Evolutionary conservation across 2,329 filamentous ascomycete genomes (phyloP).

Genomic region (Cryoendolithus antarcticus): DNA sequence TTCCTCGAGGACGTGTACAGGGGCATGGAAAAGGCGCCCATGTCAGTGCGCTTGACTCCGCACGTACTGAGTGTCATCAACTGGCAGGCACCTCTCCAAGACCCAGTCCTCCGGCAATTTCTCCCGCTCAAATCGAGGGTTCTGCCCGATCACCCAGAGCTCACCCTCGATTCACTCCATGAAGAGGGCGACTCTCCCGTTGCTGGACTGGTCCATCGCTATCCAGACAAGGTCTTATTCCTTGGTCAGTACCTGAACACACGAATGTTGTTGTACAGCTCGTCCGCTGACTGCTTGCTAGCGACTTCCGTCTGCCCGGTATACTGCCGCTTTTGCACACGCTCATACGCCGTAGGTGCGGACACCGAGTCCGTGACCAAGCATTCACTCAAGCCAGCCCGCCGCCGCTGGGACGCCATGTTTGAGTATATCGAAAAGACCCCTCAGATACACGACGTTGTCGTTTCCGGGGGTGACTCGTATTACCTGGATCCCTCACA

Average conservation of each 20-base stretch:
- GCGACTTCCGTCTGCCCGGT: constrained; percentile 49
- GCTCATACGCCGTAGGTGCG: constrained; percentile 46
- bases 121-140: constrained; percentile 44
- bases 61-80: constrained; percentile 48
- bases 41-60: constrained; percentile 49
- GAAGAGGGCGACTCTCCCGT: constrained; percentile 46
- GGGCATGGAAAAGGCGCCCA: constrained; percentile 43
- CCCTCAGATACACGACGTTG: constrained; percentile 43
- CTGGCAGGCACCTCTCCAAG: constrained; percentile 46
- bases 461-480: constrained; percentile 51
- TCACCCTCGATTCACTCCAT: constrained; percentile 47
- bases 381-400: constrained; percentile 13
- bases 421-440: constrained; percentile 44
- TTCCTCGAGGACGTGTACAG: constrained; percentile 43
- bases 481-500: constrained; percentile 45
- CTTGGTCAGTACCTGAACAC: constrained; percentile 34
- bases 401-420: constrained; percentile 44
- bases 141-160: constrained; percentile 41
- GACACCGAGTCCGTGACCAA: constrained; percentile 40
- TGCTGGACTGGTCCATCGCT: constrained; percentile 48
- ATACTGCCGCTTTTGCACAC: constrained; percentile 52
- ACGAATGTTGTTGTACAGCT: too few species aligned
- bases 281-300: too few species aligned
- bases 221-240: constrained; percentile 51
- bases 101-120: constrained; percentile 50